These are phyloP conservation scores for Aspergillus persii DNA, from an alignment of 2,329 filamentous ascomycete species.

Conservation along the genomic window DNA sequence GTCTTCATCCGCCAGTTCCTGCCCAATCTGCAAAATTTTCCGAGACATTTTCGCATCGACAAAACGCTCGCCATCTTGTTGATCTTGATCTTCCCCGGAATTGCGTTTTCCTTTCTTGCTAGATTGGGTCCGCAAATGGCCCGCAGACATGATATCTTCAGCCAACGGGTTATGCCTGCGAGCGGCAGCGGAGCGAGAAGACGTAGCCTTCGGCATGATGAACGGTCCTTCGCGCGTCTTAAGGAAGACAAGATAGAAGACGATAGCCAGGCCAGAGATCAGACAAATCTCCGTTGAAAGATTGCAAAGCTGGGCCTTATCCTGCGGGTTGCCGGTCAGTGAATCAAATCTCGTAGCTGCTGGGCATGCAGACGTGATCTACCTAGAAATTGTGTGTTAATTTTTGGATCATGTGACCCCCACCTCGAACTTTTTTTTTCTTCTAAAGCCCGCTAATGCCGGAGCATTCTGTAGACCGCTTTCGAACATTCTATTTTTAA, in stretches of 20 bases:
- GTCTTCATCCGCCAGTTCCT: slow-evolving; percentile 84
- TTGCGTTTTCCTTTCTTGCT: slow-evolving; percentile 68
- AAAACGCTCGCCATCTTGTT: slow-evolving; percentile 64
- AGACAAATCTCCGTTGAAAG: neutral
- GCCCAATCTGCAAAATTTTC: slow-evolving; percentile 85
- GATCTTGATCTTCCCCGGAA: slow-evolving; percentile 53
- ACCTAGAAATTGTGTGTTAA: slow-evolving; percentile 30
- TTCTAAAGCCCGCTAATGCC: slow-evolving; percentile 2
- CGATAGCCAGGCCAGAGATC: neutral
- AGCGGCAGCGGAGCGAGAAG: slow-evolving; percentile 53
- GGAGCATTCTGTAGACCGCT: neutral
- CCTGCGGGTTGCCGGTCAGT: neutral
- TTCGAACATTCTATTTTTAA: neutral
- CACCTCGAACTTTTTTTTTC: slow-evolving; percentile 27
- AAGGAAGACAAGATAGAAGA: neutral
- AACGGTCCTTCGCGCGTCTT: neutral
- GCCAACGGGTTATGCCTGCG: slow-evolving; percentile 87
- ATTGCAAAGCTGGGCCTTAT: neutral
- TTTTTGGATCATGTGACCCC: slow-evolving; percentile 35
- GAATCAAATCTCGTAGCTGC: neutral
- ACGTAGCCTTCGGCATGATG: slow-evolving; percentile 76
- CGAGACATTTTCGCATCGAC: slow-evolving; percentile 85
- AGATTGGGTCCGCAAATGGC: slow-evolving; percentile 69
- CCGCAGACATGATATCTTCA: slow-evolving; percentile 74
- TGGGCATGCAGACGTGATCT: slow-evolving; percentile 8